Percentiles rank a stretch among this genome's conserved stretches.
These are phyloP conservation scores for Botrytis pseudocinerea DNA, from an alignment of 2,329 filamentous ascomycete species.

Conservation along the genomic window DNA sequence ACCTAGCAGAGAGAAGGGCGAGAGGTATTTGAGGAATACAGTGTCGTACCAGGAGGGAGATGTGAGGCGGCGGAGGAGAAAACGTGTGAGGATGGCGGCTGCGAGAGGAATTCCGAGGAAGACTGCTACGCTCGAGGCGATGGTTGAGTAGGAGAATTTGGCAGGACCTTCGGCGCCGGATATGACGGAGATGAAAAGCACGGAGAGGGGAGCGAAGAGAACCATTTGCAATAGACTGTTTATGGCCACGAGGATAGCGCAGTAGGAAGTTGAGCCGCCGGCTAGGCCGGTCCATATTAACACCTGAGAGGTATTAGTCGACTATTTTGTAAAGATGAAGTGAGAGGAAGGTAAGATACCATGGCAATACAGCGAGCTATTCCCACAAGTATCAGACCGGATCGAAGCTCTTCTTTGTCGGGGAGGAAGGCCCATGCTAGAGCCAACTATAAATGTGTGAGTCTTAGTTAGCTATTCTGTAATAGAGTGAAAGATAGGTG, in stretches of 20 bases:
- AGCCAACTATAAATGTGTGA: conserved; percentile 45
- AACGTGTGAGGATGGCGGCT: conserved; percentile 74
- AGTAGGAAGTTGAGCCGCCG: conserved; percentile 78
- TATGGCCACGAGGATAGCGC: conserved; percentile 74
- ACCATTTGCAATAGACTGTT: conserved; percentile 76
- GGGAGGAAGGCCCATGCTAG: conserved; percentile 70
- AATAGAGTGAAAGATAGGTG: not conserved
- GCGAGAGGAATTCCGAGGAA: conserved; percentile 84
- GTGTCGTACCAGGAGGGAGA: conserved; percentile 64
- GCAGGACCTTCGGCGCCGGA: conserved; percentile 49
- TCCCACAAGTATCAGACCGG: conserved; percentile 78
- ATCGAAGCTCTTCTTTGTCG: conserved; percentile 56
- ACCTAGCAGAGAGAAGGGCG: conserved; percentile 77
- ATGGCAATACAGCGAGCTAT: conserved; percentile 87
- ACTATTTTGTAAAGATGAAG: not conserved
- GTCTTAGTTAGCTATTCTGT: not conserved
- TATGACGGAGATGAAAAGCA: conserved; percentile 69
- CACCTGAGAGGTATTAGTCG: conserved; percentile 25
- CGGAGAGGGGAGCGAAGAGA: conserved; percentile 66
- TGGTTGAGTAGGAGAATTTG: conserved; percentile 59
- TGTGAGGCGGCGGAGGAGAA: conserved; percentile 56
- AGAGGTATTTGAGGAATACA: conserved; percentile 67
- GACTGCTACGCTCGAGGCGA: conserved; percentile 78
- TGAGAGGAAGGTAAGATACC: conserved; percentile 47
- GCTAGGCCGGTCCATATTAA: conserved; percentile 79